Conservation (phyloP, 306 rosid species). For the Albizia julibrissin region DNA sequence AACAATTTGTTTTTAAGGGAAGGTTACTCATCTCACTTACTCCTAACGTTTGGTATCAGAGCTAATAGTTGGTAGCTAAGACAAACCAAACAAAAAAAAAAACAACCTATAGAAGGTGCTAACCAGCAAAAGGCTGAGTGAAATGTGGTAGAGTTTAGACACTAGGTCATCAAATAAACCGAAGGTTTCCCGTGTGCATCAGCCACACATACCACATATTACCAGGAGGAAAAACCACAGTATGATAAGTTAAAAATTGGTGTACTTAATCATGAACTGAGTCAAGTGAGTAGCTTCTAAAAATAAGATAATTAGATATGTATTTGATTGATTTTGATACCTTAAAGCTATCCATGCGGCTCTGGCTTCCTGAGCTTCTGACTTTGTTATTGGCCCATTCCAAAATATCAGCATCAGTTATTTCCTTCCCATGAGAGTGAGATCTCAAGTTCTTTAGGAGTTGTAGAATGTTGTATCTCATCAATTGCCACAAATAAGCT, state of each 20-base stretch:
- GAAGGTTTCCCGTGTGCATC: not conserved
- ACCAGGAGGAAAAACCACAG: not conserved
- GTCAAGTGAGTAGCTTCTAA: not conserved
- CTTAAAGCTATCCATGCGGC: constrained; percentile 82
- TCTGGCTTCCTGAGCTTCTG: constrained; percentile 70
- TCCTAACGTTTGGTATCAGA: not conserved
- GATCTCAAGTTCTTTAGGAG: constrained; percentile 89
- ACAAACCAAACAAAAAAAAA: not conserved
- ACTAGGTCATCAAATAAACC: not conserved
- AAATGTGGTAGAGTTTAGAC: not conserved
- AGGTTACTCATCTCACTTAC: not conserved
- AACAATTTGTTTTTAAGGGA: not conserved
- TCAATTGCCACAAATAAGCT: constrained; percentile 98
- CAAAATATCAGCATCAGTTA: constrained; percentile 83
- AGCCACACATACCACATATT: not conserved
- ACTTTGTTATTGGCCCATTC: constrained; percentile 95
- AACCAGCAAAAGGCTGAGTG: not conserved
- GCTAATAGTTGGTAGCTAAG: not conserved
- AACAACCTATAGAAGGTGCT: not conserved
- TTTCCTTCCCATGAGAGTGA: constrained; percentile 93
- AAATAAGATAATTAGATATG: not conserved
- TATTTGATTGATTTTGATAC: constrained; percentile 42
- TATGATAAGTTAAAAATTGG: not conserved
- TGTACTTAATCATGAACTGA: not conserved
- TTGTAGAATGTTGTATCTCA: constrained; percentile 91